These are phyloP conservation scores for Fusarium beomiforme DNA, from an alignment of 2,329 filamentous ascomycete species.

Conservation along the genomic window DNA sequence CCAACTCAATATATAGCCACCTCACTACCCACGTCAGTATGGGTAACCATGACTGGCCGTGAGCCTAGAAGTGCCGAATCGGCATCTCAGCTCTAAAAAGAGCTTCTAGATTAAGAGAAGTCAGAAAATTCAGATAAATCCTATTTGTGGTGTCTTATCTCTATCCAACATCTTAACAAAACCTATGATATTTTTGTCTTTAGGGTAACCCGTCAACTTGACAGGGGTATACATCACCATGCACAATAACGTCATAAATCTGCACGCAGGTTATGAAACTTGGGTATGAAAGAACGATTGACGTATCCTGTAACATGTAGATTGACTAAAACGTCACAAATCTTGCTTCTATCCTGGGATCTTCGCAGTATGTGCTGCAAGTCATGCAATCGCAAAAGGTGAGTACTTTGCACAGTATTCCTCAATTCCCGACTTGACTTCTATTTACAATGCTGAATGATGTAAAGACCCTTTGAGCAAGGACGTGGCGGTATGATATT, in stretches of 20 bases:
- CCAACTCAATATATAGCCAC: background rate
- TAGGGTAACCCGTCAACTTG: too few species aligned
- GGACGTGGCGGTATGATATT: background rate
- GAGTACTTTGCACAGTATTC: constrained; percentile 33
- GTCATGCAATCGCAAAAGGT: constrained; percentile 23
- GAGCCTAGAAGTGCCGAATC: too few species aligned
- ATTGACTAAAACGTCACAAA: constrained; percentile 6
- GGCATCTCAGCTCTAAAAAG: too few species aligned
- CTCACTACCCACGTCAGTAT: too few species aligned
- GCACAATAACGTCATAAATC: constrained; percentile 35
- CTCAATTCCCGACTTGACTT: background rate
- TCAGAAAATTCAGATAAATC: too few species aligned
- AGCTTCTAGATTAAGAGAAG: too few species aligned
- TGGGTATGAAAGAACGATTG: constrained; percentile 22
- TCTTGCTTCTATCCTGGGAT: constrained; percentile 8
- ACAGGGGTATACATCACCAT: constrained; percentile 23
- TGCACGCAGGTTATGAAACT: constrained; percentile 15
- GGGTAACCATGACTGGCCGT: background rate
- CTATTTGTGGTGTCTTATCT: too few species aligned
- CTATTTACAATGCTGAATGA: constrained; percentile 18
- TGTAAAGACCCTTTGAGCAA: background rate
- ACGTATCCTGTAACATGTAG: constrained; percentile 11
- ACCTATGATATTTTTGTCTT: too few species aligned
- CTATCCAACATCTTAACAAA: too few species aligned
- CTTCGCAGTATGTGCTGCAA: background rate